These are phyloP conservation scores for Amanita exitialis DNA, from an alignment of 768 basidiomycete genomes.

Conservation along the genomic window DNA sequence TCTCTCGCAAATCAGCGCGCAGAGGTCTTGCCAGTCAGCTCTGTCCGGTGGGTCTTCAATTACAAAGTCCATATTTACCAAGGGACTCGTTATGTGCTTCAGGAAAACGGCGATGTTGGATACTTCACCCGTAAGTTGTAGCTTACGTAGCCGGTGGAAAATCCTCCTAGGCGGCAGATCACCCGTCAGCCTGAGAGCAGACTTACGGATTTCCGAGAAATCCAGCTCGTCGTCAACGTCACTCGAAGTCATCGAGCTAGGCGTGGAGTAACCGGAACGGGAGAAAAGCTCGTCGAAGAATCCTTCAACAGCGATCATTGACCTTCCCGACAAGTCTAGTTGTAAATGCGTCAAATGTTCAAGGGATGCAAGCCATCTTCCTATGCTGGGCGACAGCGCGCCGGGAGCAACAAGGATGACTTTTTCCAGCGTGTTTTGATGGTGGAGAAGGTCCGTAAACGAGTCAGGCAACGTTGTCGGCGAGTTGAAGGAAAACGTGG, in stretches of 20 bases:
- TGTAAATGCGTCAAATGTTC: conserved; percentile 53
- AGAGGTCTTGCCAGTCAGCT: conserved; percentile 69
- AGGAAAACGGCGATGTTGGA: conserved; percentile 65
- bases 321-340: conserved; percentile 62
- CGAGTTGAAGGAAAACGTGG: conserved; percentile 61
- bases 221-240: conserved; percentile 77
- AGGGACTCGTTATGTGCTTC: conserved; percentile 53
- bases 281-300: conserved; percentile 65
- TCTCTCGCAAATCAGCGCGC: conserved; percentile 47
- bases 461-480: conserved; percentile 61
- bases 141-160: conserved; percentile 46
- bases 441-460: conserved; percentile 54
- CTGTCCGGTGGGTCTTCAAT: conserved; percentile 74
- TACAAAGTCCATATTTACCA: conserved; percentile 61
- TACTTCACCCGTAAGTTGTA: conserved; percentile 63
- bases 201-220: conserved; percentile 67
- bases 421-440: conserved; percentile 51
- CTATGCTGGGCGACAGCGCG: conserved; percentile 60
- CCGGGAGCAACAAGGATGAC: conserved; percentile 63
- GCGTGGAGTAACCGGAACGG: conserved; percentile 61
- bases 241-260: conserved; percentile 53
- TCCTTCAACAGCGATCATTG: conserved; percentile 62
- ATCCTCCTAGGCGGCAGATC: conserved; percentile 46
- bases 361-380: conserved; percentile 61
- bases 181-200: conserved; percentile 52